Evolutionary conservation across 345 rosid genomes (phyloP), one percentile per base, ranked within the genome.

Genomic region (Nephelium lappaceum): DNA sequence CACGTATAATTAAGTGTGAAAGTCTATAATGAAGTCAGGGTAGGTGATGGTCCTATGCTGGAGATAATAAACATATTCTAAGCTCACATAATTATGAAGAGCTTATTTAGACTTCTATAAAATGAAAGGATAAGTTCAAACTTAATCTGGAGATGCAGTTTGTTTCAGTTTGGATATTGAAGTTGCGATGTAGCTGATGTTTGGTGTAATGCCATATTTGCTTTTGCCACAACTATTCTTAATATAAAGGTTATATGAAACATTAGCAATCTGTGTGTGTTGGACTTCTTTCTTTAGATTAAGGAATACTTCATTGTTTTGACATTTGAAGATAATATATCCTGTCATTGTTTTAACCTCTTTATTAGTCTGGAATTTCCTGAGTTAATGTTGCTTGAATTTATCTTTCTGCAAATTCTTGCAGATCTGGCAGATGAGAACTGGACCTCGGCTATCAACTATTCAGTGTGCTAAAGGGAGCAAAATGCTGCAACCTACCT

Each of bases 341-440:
- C 38, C 14, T 4, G 14, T n/a, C 11, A 21, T 42, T 61, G 19
- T 15, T 47, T 23, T 39, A 67, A 42, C 27, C 36, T 60, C 76
- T 39, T 55, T 19, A 39, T 58, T 23, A 8, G 11, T 45, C 19
- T 45, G 58, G 23, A 10, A 24, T 63, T 45, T 27, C 23, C 19
- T 9, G 27, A 24, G 69, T 45, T 11, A 7, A 43, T 16, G 69
- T 39, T 47, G 3, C 31, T 9, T 77, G 49, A 61, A 55, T 61
- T 16, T 60, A n/a, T 31, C 64, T 27, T 27, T 69, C 3, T 55
- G 53, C 66, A 51, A 27, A 62, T 72, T 70, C 16, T 41, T 78
- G 74, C 92, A 96, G 99, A 94, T 96, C n/a, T 96, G 99, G 99
- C 91, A 96, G 83, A 96, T 96, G 98, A 96, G 99, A 81, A 94